Base-by-base conservation (phyloP, 495 filamentous ascomycete genomes). In the Aspergillus steynii region DNA sequence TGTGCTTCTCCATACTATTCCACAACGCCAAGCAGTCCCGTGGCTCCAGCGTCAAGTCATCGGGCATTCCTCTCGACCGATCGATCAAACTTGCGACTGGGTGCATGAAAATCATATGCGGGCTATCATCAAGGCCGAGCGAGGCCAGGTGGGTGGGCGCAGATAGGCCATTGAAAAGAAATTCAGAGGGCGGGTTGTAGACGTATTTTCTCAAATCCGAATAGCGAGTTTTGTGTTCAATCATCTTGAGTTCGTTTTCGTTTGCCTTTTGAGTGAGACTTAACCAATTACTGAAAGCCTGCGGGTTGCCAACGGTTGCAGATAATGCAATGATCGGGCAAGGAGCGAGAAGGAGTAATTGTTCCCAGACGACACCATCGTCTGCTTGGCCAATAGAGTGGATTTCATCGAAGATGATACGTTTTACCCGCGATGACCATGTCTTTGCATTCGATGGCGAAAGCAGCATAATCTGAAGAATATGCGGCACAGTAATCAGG, bases 391-490 rank as follows among this genome's bases (percentile, higher is more conserved):
- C 88, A 57, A 93, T 92, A 15, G 81, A 90, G 69, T 94, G 90
- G n/a, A 93, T 83, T 72, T 93, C 90, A 62, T 94, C 90, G 58
- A 92, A 92, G 42, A 93, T 93, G 65, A 93, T 92, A 14, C 88
- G 78, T 58, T 82, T 87, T 4, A 93, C 78, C 56, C 86, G 72
- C 3, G 75, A 74, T 2, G 89, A 81, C 87, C 89, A 93, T 4
- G 85, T 76, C 27, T 81, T 83, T 26, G 89, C 88, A 64, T 92
- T 89, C 0, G 75, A 71, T 0, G 90, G 88, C 0, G 86, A 77
- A 3, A 93, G 74, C 2, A 93, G 77, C 88, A 93, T 90, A 56
- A 88, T 93, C 62, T 92, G 89, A 15, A 93, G 77, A 42, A 93
- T 86, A 66, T 90, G 84, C 0, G 90, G 90, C 0, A 93, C 88